A percentile compares a stretch with the other conserved stretches of the same genome.
Conservation (phyloP, 208 protist genomes). For the Giardia duodenalis region DNA sequence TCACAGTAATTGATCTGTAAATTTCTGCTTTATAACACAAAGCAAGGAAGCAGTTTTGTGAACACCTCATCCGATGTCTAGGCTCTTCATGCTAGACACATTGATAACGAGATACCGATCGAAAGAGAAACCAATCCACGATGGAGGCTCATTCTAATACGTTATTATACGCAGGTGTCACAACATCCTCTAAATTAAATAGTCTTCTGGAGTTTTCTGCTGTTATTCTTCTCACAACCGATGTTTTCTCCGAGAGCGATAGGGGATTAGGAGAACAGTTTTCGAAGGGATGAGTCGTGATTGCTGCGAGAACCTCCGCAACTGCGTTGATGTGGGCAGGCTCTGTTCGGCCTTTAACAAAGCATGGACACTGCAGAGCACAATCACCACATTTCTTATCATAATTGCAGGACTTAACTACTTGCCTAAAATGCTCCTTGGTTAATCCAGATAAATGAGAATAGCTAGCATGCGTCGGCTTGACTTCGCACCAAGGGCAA, state of each 20-base stretch:
- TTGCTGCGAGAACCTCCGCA: neutral
- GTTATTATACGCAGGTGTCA: too few species aligned
- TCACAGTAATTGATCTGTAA: too few species aligned
- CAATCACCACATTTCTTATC: too few species aligned
- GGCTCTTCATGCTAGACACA: too few species aligned
- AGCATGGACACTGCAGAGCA: neutral
- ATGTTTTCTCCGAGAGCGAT: neutral
- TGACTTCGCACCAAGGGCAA: conserved; percentile 17
- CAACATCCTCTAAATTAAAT: too few species aligned
- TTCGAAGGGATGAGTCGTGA: too few species aligned
- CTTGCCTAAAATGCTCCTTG: neutral
- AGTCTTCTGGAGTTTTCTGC: neutral
- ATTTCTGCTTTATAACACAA: too few species aligned
- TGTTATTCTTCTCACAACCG: neutral
- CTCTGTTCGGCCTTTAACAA: neutral
- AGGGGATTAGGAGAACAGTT: neutral
- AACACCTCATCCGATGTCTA: too few species aligned
- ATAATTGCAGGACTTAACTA: neutral
- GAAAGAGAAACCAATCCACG: too few species aligned
- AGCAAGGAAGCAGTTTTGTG: too few species aligned
- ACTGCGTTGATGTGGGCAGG: neutral
- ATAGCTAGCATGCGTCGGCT: neutral
- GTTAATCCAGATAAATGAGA: neutral
- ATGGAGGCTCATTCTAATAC: too few species aligned
- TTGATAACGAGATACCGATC: too few species aligned